phyloP scores from a whole-genome alignment of 345 rosid species.

The Eucalyptus marginata region DNA sequence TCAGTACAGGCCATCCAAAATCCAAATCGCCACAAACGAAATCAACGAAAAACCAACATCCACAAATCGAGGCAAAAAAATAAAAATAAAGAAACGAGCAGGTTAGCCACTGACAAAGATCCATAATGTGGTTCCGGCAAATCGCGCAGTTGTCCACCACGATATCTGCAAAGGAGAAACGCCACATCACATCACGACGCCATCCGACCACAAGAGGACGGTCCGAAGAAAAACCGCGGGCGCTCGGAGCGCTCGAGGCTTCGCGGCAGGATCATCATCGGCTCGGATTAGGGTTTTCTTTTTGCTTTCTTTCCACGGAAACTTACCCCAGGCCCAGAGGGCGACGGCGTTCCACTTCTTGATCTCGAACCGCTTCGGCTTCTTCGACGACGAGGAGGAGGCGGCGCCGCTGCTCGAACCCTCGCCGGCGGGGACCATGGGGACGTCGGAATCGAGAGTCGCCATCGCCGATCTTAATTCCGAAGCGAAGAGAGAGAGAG shows the following conservation, averaged over 20 bases:
- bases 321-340: constrained; percentile 94
- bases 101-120: constrained; percentile 49
- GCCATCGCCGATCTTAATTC: constrained; percentile 20
- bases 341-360: constrained; percentile 95
- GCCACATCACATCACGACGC: not conserved
- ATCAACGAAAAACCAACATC: not conserved
- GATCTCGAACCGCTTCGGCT: constrained; percentile 78
- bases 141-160: constrained; percentile 98
- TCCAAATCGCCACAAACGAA: not conserved
- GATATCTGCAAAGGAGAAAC: constrained; percentile 46
- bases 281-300: constrained; percentile 3
- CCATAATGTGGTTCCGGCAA: constrained; percentile 94
- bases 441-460: constrained; percentile 70
- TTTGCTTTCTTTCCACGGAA: not conserved
- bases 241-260: too few relatives aligned
- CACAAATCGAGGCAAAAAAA: not conserved
- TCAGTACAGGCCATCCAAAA: not conserved
- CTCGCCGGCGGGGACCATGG: constrained; percentile 72
- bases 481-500: not conserved
- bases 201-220: not conserved
- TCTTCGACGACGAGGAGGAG: constrained; percentile 54
- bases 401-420: constrained; percentile 35
- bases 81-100: not conserved
- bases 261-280: not conserved
- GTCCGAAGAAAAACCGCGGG: not conserved